A percentile compares a stretch with the other conserved stretches of the same genome.
These are phyloP conservation scores for Eucalyptus leucophloia DNA, from an alignment of 345 rosid genomes.

Conservation along the genomic window DNA sequence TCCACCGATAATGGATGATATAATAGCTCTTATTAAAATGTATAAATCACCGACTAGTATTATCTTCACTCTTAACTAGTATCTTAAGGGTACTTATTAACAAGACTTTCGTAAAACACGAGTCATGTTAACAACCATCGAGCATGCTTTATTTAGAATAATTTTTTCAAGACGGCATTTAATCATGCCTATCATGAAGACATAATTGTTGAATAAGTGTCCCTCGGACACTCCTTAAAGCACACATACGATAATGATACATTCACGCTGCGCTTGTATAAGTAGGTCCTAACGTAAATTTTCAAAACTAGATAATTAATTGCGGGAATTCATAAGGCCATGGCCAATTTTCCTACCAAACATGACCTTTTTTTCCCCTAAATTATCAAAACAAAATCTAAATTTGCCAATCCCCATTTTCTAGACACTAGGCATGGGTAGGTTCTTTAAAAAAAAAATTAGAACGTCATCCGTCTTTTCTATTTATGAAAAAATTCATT, in stretches of 20 bases:
- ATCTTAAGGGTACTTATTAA: neutral
- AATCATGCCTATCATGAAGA: too few species aligned
- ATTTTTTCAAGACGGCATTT: neutral
- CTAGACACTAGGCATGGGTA: neutral
- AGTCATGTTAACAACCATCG: neutral
- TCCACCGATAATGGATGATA: neutral
- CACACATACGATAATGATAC: too few species aligned
- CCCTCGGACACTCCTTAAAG: too few species aligned
- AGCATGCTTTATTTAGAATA: neutral
- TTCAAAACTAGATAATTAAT: too few species aligned
- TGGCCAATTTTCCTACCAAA: neutral
- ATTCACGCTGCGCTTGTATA: too few species aligned
- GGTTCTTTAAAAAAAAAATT: neutral
- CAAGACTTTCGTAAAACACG: neutral
- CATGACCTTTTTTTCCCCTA: neutral
- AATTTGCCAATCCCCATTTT: neutral
- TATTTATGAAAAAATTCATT: too few species aligned
- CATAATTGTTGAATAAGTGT: too few species aligned
- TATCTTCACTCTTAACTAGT: neutral
- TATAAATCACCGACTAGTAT: neutral
- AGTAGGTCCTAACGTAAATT: too few species aligned
- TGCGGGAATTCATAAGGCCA: neutral
- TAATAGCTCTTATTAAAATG: neutral
- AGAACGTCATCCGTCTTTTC: neutral
- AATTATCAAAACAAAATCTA: too few species aligned